Percentiles rank a stretch among this genome's conserved stretches.
Evolutionary conservation across 176 grass and related monocot genomes (phyloP).

Genomic region (Zoysia pacifica): DNA sequence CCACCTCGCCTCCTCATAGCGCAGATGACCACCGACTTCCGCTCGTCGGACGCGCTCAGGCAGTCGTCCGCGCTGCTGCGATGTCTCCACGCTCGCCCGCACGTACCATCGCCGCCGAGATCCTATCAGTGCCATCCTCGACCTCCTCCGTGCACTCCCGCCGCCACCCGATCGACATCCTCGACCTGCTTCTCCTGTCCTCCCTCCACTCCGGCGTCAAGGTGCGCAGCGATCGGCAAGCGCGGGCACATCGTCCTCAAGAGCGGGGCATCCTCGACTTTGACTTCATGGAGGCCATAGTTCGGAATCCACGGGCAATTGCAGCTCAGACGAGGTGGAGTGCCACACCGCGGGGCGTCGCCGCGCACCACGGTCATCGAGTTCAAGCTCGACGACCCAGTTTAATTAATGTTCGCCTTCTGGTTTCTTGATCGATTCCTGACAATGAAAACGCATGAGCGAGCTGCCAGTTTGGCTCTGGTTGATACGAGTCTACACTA

Average conservation of each 20-base stretch:
- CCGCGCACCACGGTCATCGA: too few species aligned
- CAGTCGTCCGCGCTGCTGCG: conserved; percentile 85
- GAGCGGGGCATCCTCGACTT: too few species aligned
- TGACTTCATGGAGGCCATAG: too few species aligned
- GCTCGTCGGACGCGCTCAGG: conserved; percentile 83
- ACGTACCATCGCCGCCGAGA: conserved; percentile 70
- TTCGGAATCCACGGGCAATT: too few species aligned
- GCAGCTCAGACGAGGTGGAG: too few species aligned
- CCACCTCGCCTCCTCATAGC: conserved; percentile 60
- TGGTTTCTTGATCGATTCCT: background rate
- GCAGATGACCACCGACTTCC: conserved; percentile 81
- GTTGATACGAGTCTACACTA: conserved; percentile 33
- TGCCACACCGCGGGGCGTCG: too few species aligned
- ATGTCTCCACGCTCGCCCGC: conserved; percentile 80
- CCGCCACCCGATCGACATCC: conserved; percentile 61
- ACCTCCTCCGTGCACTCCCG: conserved; percentile 80
- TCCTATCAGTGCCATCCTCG: conserved; percentile 70
- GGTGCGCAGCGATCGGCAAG: too few species aligned
- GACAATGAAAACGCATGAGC: conserved; percentile 66
- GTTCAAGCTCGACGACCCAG: too few species aligned
- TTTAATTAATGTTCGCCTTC: conserved; percentile 7
- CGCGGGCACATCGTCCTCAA: too few species aligned
- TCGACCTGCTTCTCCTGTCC: conserved; percentile 72
- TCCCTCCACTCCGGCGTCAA: conserved; percentile 80
- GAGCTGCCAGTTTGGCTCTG: conserved; percentile 74